Evolutionary conservation across 1,139 yeast species (phyloP).

Genomic region (Protomyces inundatus): DNA sequence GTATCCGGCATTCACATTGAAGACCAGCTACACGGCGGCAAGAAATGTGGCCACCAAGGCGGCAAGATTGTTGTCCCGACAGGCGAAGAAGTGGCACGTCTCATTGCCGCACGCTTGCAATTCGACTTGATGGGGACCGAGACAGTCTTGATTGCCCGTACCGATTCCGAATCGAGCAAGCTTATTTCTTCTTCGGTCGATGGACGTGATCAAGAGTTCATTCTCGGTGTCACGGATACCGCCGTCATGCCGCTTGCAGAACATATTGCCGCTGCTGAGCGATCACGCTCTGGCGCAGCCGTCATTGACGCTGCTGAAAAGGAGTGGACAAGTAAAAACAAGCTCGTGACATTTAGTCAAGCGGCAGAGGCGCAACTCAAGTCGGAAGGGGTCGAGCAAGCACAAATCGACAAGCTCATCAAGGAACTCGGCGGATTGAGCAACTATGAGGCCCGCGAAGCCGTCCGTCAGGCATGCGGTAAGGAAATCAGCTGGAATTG

Average conservation of each 20-base stretch:
- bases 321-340: constrained; percentile 46
- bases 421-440: constrained; percentile 38
- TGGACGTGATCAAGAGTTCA: constrained; percentile 52
- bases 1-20: constrained; percentile 63
- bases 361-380: constrained; percentile 41
- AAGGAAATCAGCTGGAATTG: constrained; percentile 49
- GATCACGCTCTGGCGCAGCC: constrained; percentile 39
- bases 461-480: constrained; percentile 40
- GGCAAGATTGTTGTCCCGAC: constrained; percentile 63
- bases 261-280: constrained; percentile 46
- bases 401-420: constrained; percentile 37
- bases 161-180: constrained; percentile 57
- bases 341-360: constrained; percentile 49
- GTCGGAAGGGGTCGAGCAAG: constrained; percentile 38
- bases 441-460: constrained; percentile 38
- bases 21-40: constrained; percentile 62
- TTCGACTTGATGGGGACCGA: constrained; percentile 62
- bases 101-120: constrained; percentile 57
- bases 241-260: constrained; percentile 47
- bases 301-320: constrained; percentile 43
- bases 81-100: constrained; percentile 51
- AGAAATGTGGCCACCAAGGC: constrained; percentile 60
- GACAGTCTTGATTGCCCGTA: constrained; percentile 55
- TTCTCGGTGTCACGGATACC: constrained; percentile 47
- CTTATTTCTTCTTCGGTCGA: constrained; percentile 53